A percentile compares a stretch with the other conserved stretches of the same genome.
phyloP scores from a whole-genome alignment of 1,284 basidiomycete species.

The Chalciporus piperatoides region DNA sequence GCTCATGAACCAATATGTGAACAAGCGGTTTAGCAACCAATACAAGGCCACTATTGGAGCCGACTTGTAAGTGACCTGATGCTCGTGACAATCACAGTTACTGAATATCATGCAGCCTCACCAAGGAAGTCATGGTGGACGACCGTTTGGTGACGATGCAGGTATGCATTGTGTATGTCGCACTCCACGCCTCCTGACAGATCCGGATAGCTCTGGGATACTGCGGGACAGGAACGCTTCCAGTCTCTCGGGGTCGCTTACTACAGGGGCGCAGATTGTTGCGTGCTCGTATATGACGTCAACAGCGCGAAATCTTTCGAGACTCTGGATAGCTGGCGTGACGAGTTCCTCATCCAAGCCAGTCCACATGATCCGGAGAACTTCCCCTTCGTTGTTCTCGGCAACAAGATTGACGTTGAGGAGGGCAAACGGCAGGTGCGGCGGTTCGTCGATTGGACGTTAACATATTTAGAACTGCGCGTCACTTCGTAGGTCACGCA shows the following conservation, averaged over 20 bases:
- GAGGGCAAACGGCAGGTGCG: conserved; percentile 95
- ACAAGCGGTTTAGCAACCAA: conserved; percentile 99
- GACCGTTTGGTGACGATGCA: conserved; percentile 99
- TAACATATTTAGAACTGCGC: not conserved
- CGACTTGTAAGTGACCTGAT: conserved; percentile 65
- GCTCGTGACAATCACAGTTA: conserved; percentile 12
- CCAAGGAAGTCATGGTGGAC: conserved; percentile 98
- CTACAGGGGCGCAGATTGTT: conserved; percentile 99
- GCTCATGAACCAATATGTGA: conserved; percentile 99
- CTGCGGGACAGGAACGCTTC: conserved; percentile 98
- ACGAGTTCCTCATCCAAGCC: conserved; percentile 97
- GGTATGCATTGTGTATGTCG: conserved; percentile 45
- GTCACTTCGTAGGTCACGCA: conserved; percentile 75
- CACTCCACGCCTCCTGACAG: conserved; percentile 8
- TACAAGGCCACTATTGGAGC: conserved; percentile 98
- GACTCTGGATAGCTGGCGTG: conserved; percentile 95
- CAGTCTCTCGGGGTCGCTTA: conserved; percentile 98
- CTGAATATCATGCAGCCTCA: conserved; percentile 59
- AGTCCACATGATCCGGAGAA: conserved; percentile 98
- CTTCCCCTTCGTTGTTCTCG: conserved; percentile 97
- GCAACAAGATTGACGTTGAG: conserved; percentile 99
- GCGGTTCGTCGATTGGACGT: conserved; percentile 4
- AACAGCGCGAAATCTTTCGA: conserved; percentile 99
- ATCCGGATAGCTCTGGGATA: conserved; percentile 86
- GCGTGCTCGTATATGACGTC: conserved; percentile 98